Evolutionary conservation across 768 basidiomycete species (phyloP), one percentile per base, ranked within the genome.

Genomic region (Scleroderma citrinum): DNA sequence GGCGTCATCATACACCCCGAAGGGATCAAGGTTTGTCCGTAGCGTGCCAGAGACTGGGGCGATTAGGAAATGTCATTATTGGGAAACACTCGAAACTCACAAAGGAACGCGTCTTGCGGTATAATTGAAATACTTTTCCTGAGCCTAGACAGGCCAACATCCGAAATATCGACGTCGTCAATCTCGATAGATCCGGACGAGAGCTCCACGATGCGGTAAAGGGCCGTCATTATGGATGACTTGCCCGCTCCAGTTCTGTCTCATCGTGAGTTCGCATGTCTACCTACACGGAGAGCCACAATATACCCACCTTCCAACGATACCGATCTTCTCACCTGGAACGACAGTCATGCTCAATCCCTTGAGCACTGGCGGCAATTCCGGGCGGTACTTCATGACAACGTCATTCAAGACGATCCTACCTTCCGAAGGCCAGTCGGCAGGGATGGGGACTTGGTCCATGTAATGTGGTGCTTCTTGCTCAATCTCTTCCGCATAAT

Each of bases 21-120:
- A 92, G 0, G 92, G 92, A 64, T 94, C 92, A 11, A 94, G 78
- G 61, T 96, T 94, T 36, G 79, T 77, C 36, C 91, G 76, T 14
- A 93, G 63, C 0, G 86, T 89, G 41, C 87, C 87, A 13, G 31
- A 12, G 13, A 32, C 31, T 32, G 13, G 58, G 19, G 31, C 31
- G 7, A 32, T 32, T 32, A 32, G 31, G 31, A 32, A 20, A 30
- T 21, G 7, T 7, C 7, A 7, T 32, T 7, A 32, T 13, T 7
- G 31, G 31, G 13, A 13, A 13, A 7, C 31, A 32, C 13, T 7
- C 7, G 7, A 50, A n/a, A 60, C 46, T 49, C 51, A 72, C 81
- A 63, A 35, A 60, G 67, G 51, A 84, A 56, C 64, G 82, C 73
- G 54, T 85, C 83, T 59, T 85, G 84, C 7, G 84, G 83, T 47